A percentile compares a stretch with the other conserved stretches of the same genome.
These are phyloP conservation scores for Talaromyces islandicus DNA, from an alignment of 2,329 filamentous ascomycete genomes.

Conservation along the genomic window DNA sequence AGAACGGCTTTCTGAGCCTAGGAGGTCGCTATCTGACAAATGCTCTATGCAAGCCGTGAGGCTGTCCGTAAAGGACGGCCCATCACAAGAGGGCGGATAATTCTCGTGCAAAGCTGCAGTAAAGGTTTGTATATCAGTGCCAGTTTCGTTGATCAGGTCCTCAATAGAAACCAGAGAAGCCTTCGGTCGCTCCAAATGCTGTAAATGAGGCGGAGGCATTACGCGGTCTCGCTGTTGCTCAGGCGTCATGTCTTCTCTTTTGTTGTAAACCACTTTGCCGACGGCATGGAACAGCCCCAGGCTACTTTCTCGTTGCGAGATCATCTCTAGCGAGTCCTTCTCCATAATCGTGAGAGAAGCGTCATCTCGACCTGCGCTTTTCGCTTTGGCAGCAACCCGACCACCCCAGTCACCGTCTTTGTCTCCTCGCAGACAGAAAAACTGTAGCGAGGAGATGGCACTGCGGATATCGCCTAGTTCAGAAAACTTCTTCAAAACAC, in stretches of 20 bases:
- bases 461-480: constrained; percentile 89
- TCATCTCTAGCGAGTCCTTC: constrained; percentile 68
- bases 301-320: constrained; percentile 82
- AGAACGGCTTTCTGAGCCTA: constrained; percentile 61
- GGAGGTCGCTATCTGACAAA: constrained; percentile 80
- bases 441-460: constrained; percentile 87
- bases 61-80: constrained; percentile 64
- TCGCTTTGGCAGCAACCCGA: constrained; percentile 63
- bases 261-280: constrained; percentile 95
- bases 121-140: constrained; percentile 87
- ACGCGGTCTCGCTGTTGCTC: constrained; percentile 41
- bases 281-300: constrained; percentile 94
- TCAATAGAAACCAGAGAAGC: constrained; percentile 64
- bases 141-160: constrained; percentile 81
- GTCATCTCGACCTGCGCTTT: constrained; percentile 44
- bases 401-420: constrained; percentile 68
- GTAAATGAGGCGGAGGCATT: constrained; percentile 54
- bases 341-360: constrained; percentile 65
- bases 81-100: constrained; percentile 73
- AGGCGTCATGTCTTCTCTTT: constrained; percentile 56
- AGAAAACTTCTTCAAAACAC: constrained; percentile 70
- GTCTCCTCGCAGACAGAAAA: constrained; percentile 79
- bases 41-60: constrained; percentile 80
- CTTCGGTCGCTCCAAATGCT: constrained; percentile 53
- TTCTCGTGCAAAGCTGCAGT: constrained; percentile 90